A percentile compares a stretch with the other conserved stretches of the same genome.
phyloP scores from a whole-genome alignment of 139 green algal species.

The Coccomyxa sp. region DNA sequence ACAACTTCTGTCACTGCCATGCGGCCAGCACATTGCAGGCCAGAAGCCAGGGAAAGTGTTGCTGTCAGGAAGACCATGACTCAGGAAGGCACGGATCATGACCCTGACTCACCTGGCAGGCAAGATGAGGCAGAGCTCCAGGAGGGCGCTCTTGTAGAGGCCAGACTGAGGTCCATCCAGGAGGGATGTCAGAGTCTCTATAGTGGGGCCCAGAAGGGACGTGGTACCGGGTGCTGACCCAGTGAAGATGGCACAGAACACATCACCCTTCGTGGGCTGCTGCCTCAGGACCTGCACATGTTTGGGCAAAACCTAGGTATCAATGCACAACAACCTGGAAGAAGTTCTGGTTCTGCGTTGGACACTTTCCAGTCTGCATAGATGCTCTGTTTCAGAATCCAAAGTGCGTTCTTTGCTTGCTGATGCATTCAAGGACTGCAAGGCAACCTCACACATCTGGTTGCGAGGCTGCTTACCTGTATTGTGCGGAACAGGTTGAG shows the following conservation, averaged over 20 bases:
- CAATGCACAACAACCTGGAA: no score
- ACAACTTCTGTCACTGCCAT: no score
- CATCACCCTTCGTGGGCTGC: conserved; percentile 21
- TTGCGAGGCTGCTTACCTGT: not conserved
- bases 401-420: no score
- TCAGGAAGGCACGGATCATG: no score
- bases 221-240: conserved; percentile 30
- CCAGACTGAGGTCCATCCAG: conserved; percentile 46
- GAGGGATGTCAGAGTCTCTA: conserved; percentile 54
- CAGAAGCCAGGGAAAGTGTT: no score
- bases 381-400: no score
- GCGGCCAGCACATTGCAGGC: no score
- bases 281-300: not conserved
- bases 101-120: conserved; percentile 56
- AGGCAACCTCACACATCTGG: not conserved
- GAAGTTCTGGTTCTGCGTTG: no score
- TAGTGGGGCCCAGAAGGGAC: conserved; percentile 35
- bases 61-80: no score
- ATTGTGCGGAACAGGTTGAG: conserved; percentile 41
- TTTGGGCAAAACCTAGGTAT: no score
- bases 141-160: conserved; percentile 11
- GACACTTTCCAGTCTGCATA: no score
- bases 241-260: conserved; percentile 31
- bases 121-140: conserved; percentile 82
- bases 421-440: no score